phyloP scores from a whole-genome alignment of 73 alveolate species.

The Paraurostyla sp. region DNA sequence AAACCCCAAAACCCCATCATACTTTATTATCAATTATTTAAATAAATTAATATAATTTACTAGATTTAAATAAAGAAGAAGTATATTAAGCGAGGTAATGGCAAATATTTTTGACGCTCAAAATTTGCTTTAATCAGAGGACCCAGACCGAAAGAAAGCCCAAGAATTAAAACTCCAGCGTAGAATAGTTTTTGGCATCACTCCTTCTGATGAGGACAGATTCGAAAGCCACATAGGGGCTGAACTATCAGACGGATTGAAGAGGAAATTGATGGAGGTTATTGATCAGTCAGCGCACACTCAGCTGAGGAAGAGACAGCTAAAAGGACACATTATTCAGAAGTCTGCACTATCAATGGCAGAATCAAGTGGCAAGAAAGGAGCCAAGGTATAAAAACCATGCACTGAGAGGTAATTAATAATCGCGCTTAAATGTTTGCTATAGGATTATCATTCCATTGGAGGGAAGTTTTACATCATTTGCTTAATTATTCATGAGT shows the following conservation, averaged over 20 bases:
- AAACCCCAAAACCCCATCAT: too few species aligned
- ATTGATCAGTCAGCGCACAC: background rate
- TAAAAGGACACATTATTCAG: background rate
- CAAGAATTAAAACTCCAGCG: background rate
- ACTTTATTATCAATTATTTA: too few species aligned
- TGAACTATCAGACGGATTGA: background rate
- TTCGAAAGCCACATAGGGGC: background rate
- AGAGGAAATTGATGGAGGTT: constrained; percentile 17
- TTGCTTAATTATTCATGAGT: background rate
- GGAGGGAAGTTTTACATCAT: constrained; percentile 6
- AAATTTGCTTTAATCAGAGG: too few species aligned
- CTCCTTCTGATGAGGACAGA: constrained; percentile 35
- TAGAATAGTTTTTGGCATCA: constrained; percentile 14
- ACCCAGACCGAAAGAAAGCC: background rate
- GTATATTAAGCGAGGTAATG: too few species aligned
- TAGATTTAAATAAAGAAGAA: too few species aligned
- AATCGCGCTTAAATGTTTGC: background rate
- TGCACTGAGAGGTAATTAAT: background rate
- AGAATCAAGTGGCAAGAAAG: background rate
- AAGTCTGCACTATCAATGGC: background rate
- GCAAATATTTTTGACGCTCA: too few species aligned
- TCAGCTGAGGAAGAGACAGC: background rate
- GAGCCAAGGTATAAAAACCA: background rate
- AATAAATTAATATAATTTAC: too few species aligned
- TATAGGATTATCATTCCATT: constrained; percentile 3